A percentile compares a stretch with the other conserved stretches of the same genome.
phyloP scores from a whole-genome alignment of 75 land plant genomes.

The Picea glauca region DNA sequence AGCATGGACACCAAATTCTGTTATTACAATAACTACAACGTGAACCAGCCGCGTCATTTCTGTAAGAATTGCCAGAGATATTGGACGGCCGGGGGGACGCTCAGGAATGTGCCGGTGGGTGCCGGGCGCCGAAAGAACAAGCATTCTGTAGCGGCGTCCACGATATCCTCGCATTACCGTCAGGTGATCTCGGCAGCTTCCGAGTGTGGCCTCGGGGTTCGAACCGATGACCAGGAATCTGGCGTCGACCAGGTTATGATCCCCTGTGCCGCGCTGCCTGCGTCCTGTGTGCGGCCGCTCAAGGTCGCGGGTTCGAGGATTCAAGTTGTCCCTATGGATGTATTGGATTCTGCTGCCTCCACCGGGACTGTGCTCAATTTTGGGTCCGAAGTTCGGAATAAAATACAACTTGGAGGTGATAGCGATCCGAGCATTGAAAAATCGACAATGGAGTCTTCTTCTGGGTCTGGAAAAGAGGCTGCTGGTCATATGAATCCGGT shows the following conservation, averaged over 20 bases:
- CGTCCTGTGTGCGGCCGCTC: neutral
- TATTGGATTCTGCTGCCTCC: neutral
- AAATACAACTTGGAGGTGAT: slow-evolving; percentile 6
- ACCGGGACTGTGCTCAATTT: slow-evolving; percentile 42
- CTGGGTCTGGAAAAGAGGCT: slow-evolving; percentile 15
- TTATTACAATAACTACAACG: slow-evolving; percentile 62
- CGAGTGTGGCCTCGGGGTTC: slow-evolving; percentile 4
- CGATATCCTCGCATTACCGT: slow-evolving; percentile 10
- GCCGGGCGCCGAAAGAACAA: slow-evolving; percentile 76
- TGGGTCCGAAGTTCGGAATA: slow-evolving; percentile 23
- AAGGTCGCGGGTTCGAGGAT: neutral
- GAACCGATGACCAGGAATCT: slow-evolving; percentile 8
- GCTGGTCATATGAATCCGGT: neutral
- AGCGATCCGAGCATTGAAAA: slow-evolving; percentile 7
- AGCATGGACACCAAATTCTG: slow-evolving; percentile 67
- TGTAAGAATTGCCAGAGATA: slow-evolving; percentile 75
- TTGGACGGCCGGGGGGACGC: slow-evolving; percentile 78
- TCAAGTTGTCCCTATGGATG: neutral
- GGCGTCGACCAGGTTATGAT: neutral
- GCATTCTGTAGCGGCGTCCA: slow-evolving; percentile 2
- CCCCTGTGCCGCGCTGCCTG: neutral
- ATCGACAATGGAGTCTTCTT: slow-evolving; percentile 16
- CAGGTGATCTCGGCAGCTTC: slow-evolving; percentile 9
- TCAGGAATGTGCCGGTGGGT: slow-evolving; percentile 73
- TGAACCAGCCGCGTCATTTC: slow-evolving; percentile 77